Conservation (phyloP, 495 filamentous ascomycete genomes). For the Aspergillus coremiiformis region DNA sequence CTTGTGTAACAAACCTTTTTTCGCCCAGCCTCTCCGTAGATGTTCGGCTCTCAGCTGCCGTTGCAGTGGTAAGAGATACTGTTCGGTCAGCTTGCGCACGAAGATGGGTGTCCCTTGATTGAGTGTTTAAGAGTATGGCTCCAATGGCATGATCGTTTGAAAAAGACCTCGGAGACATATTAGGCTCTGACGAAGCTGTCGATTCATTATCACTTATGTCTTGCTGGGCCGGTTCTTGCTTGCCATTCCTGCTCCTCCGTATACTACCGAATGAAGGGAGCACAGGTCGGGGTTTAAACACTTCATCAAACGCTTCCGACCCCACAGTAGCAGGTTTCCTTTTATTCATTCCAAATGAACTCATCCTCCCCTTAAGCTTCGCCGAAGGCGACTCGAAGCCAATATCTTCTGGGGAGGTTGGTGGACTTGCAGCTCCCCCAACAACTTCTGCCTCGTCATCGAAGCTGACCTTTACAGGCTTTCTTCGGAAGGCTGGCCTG, state of each 20-base stretch:
- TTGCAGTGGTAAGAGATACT: not conserved
- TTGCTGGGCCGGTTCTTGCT: constrained; percentile 12
- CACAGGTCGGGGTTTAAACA: constrained; percentile 66
- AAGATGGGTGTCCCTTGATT: not conserved
- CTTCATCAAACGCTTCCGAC: constrained; percentile 52
- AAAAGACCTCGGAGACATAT: constrained; percentile 24
- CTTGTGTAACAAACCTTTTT: not conserved
- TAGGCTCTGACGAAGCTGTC: constrained; percentile 26
- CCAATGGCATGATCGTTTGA: constrained; percentile 64
- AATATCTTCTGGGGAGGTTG: constrained; percentile 44
- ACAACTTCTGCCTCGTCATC: constrained; percentile 63
- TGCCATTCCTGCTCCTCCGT: constrained; percentile 38
- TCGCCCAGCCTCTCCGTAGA: not conserved
- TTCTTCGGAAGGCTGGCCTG: constrained; percentile 49
- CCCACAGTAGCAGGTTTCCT: constrained; percentile 32
- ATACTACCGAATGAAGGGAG: constrained; percentile 83
- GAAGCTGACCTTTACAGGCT: constrained; percentile 74
- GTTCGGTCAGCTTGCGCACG: not conserved
- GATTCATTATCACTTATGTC: constrained; percentile 35
- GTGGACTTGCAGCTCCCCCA: constrained; percentile 49
- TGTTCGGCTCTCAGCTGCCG: not conserved
- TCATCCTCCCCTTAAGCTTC: constrained; percentile 38
- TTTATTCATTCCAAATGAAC: constrained; percentile 50
- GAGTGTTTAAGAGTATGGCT: constrained; percentile 40
- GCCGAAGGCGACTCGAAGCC: constrained; percentile 39